These are phyloP conservation scores for Exophiala calicioides DNA, from an alignment of 2,329 filamentous ascomycete species.

Conservation along the genomic window DNA sequence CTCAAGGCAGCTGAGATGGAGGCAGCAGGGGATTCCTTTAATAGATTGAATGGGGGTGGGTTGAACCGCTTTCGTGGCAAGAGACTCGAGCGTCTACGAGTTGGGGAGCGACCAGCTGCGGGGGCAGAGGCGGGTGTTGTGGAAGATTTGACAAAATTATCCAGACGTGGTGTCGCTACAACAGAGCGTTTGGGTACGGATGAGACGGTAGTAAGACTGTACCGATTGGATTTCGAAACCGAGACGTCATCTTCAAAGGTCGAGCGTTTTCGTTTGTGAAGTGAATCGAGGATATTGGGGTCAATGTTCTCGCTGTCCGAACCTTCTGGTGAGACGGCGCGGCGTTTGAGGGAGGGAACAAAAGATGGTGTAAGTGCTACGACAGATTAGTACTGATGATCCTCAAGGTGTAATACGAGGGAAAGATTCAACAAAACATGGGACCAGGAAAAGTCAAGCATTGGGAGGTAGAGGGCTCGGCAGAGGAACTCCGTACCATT, in stretches of 20 bases:
- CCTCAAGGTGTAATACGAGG: too few species aligned
- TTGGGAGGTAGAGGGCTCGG: not conserved
- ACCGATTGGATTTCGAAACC: slow-evolving; percentile 53
- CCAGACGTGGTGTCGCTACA: slow-evolving; percentile 26
- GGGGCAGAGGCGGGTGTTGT: slow-evolving; percentile 55
- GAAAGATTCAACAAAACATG: too few species aligned
- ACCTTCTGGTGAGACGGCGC: slow-evolving; percentile 43
- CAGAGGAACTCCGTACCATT: slow-evolving; percentile 49
- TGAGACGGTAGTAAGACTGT: slow-evolving; percentile 34
- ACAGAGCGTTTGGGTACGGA: slow-evolving; percentile 19
- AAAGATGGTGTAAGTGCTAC: slow-evolving; percentile 31
- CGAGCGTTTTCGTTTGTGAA: slow-evolving; percentile 48
- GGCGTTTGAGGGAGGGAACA: slow-evolving; percentile 50
- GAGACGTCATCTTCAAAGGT: slow-evolving; percentile 35
- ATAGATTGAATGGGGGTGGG: slow-evolving; percentile 60
- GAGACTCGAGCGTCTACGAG: slow-evolving; percentile 67
- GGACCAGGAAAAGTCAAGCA: too few species aligned
- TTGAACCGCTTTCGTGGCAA: slow-evolving; percentile 73
- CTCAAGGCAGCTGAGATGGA: slow-evolving; percentile 81
- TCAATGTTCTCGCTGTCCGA: slow-evolving; percentile 63
- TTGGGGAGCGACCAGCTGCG: slow-evolving; percentile 80
- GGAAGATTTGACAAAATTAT: slow-evolving; percentile 36
- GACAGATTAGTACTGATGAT: too few species aligned
- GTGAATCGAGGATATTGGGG: slow-evolving; percentile 52
- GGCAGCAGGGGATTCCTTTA: slow-evolving; percentile 65